Base-by-base conservation (phyloP, 495 filamentous ascomycete species). In the Neurospora discreta region DNA sequence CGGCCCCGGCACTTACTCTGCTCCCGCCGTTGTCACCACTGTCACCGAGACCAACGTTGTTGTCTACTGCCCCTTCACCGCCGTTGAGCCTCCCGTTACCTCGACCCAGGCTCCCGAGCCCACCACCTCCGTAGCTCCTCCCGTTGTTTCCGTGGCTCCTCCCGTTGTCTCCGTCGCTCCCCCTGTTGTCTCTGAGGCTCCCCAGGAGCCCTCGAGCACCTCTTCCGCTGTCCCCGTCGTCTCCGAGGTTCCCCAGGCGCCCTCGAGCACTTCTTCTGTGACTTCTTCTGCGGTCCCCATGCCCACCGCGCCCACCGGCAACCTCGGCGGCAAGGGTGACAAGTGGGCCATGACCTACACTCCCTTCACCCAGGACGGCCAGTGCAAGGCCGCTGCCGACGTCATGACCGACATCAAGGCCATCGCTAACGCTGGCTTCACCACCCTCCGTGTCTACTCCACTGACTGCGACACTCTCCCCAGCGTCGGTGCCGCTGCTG, bases 321-420 rank as follows among this genome's bases (percentile, higher is more conserved):
- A 71, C 69, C 76, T 78, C 44, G 84, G 83, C 77, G 83, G 82
- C 69, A 83, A 82, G 73, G 85, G 85, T 70, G 80, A 86, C 81
- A 86, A 89, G 78, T 97, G 92, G 90, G 92, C 90, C 84, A 93
- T 98, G 78, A 93, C 95, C 75, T 98, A 97, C 88, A 93, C 93
- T 46, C 93, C 94, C 23, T 98, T 94, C 85, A 83, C 84, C 77
- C 72, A 77, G 68, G 70, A 73, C 73, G 84, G 89, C 76, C 75
- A 78, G 18, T 98, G 95, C 91, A 94, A 93, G 89, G 73, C 76
- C 77, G 81, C 85, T 71, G 46, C 70, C 44, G 81, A 89, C 70
- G 88, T 98, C 77, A 70, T 81, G 71, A 69, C 74, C 58, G 93
- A 97, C 77, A 87, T 98, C 75, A 81, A 85, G 68, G 73, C 80